Percentiles rank a stretch among this genome's conserved stretches.
phyloP scores from a whole-genome alignment of 2,329 filamentous ascomycete genomes.

The Phialocephala subalpina region DNA sequence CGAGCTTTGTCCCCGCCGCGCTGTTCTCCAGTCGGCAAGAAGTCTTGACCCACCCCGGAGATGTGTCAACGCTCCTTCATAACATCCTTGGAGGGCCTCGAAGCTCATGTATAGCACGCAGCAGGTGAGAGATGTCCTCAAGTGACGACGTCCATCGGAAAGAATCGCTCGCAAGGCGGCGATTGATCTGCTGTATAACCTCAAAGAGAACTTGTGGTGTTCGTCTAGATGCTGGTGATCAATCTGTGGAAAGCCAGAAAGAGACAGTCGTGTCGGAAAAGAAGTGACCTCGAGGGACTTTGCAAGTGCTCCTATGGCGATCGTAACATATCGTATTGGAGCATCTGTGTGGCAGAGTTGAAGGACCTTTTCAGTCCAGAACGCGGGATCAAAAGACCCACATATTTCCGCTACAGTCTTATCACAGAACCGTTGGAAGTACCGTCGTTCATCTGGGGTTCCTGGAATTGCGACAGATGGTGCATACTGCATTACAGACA shows the following conservation, averaged over 20 bases:
- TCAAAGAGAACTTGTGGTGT: slow-evolving; percentile 42
- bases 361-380: slow-evolving; percentile 45
- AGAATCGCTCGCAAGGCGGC: slow-evolving; percentile 39
- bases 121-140: slow-evolving; percentile 42
- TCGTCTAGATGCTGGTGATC: slow-evolving; percentile 43
- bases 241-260: slow-evolving; percentile 44
- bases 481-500: slow-evolving; percentile 41
- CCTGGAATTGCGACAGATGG: slow-evolving; percentile 41
- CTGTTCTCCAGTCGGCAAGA: slow-evolving; percentile 43
- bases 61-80: slow-evolving; percentile 43
- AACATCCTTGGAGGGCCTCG: slow-evolving; percentile 43
- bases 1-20: slow-evolving; percentile 39
- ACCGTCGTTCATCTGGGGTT: slow-evolving; percentile 40
- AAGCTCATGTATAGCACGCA: slow-evolving; percentile 45
- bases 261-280: slow-evolving; percentile 40
- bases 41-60: slow-evolving; percentile 41
- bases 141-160: slow-evolving; percentile 41
- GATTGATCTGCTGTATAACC: slow-evolving; percentile 42
- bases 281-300: slow-evolving; percentile 43
- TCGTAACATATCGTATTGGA: slow-evolving; percentile 42
- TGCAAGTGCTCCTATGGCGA: slow-evolving; percentile 42
- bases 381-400: slow-evolving; percentile 42
- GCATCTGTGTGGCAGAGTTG: slow-evolving; percentile 43
- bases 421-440: slow-evolving; percentile 44
- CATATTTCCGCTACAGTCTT: slow-evolving; percentile 43